Percentiles rank a stretch among this genome's conserved stretches.
These are phyloP conservation scores for Penicillium verhagenii DNA, from an alignment of 495 filamentous ascomycete species.

Conservation along the genomic window DNA sequence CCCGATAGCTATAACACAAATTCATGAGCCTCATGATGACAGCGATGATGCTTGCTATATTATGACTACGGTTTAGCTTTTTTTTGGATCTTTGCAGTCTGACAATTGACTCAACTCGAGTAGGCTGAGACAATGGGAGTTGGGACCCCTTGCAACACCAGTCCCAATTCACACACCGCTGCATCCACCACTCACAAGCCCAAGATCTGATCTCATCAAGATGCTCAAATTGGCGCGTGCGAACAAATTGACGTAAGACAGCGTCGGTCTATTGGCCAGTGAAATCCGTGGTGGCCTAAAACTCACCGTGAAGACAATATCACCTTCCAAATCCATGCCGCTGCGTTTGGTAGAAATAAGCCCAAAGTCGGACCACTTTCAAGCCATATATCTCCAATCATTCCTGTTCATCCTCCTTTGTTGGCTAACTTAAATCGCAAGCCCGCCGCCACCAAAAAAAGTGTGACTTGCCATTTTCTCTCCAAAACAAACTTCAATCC, in stretches of 20 bases:
- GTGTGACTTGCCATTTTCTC: background rate
- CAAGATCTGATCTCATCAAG: background rate
- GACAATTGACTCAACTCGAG: too few relatives aligned
- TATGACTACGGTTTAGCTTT: too few relatives aligned
- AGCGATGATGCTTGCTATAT: too few relatives aligned
- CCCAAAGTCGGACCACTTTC: background rate
- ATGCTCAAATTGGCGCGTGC: slow-evolving; percentile 2
- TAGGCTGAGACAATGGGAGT: background rate
- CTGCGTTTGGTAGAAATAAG: background rate
- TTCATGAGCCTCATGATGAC: too few relatives aligned
- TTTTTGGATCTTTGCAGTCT: too few relatives aligned
- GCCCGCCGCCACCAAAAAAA: background rate
- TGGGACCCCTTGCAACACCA: background rate
- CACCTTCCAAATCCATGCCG: background rate
- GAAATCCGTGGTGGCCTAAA: slow-evolving; percentile 6
- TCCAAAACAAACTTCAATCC: slow-evolving; percentile 3
- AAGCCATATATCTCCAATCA: background rate
- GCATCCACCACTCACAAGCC: background rate
- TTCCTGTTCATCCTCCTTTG: background rate
- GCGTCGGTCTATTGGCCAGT: slow-evolving; percentile 10
- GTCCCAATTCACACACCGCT: slow-evolving; percentile 1
- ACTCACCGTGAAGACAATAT: slow-evolving; percentile 12
- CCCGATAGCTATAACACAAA: too few relatives aligned
- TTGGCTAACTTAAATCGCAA: background rate
- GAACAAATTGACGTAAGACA: slow-evolving; percentile 8